phyloP scores from a whole-genome alignment of 2,329 filamentous ascomycete genomes.

The Neofusicoccum parvum region DNA sequence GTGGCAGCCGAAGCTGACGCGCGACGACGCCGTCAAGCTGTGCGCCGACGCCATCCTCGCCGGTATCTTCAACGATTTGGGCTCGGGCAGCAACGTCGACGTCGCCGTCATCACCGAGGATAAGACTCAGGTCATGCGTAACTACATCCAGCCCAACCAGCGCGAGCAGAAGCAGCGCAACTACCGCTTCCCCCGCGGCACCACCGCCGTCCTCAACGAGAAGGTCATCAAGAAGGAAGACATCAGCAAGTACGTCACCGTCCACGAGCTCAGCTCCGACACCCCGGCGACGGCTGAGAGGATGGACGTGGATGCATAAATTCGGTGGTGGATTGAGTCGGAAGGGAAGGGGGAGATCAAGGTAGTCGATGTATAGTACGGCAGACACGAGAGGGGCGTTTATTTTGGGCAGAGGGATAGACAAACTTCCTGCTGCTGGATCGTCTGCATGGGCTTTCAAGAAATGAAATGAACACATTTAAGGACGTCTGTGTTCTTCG shows the following conservation, averaged over 20 bases:
- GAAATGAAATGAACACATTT: constrained; percentile 11
- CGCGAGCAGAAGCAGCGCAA: constrained; percentile 88
- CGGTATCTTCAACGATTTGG: constrained; percentile 98
- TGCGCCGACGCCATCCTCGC: constrained; percentile 87
- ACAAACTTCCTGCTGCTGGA: neutral
- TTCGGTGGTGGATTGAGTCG: neutral
- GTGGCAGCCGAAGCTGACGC: constrained; percentile 79
- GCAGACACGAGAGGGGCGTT: neutral
- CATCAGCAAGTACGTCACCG: constrained; percentile 89
- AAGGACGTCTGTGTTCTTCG: neutral
- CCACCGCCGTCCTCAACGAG: constrained; percentile 94
- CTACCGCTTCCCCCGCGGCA: constrained; percentile 87
- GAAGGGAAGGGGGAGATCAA: neutral
- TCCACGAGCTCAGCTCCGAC: constrained; percentile 78
- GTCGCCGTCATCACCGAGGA: constrained; percentile 93
- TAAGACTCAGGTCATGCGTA: constrained; percentile 90
- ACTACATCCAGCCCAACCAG: constrained; percentile 91
- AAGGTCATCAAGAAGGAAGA: constrained; percentile 94
- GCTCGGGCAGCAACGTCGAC: constrained; percentile 96
- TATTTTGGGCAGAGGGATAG: neutral
- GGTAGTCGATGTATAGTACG: neutral
- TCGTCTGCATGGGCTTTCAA: neutral
- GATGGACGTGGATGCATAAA: constrained; percentile 63
- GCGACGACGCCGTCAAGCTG: constrained; percentile 80
- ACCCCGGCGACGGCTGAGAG: constrained; percentile 62